Evolutionary conservation across 331 rosid genomes (phyloP), one percentile per base, ranked within the genome.

Genomic region (Rhamnella rubrinervis): DNA sequence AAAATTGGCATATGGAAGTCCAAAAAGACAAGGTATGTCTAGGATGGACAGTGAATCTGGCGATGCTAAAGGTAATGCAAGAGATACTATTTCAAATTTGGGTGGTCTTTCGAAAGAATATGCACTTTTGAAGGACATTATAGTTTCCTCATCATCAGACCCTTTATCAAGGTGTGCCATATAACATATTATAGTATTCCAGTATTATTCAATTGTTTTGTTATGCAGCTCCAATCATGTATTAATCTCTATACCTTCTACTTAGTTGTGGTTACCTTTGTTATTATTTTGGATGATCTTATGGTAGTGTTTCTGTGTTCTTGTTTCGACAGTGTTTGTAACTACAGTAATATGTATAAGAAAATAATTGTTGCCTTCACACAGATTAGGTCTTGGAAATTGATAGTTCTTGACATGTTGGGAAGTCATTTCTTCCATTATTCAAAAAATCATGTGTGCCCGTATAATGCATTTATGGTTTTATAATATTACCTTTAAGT

Each of bases 31-130:
- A 49, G 80, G 65, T 67, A 73, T 75, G 26, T 74, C 87, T 16
- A 66, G 63, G 25, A 59, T 78, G 66, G 76, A 81, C 59, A 74
- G 61, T 57, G 71, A 74, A 70, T 50, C 26, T 65, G 74, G 41
- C 71, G 86, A 70, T 71, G 61, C 64, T 56, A 78, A 60, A 66
- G 79, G 80, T 72, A 67, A 75, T 63, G 65, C 62, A 23, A 61
- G 19, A 8, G 64, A 60, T 58, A 69, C 62, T 59, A 55, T 64
- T 70, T 68, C 80, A 63, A 85, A 82, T 79, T 78, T 93, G 80
- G 97, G 96, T 53, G 97, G 95, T 72, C 89, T 93, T 71, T 90
- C 89, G 11, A 83, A 85, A 81, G 98, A 93, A 75, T 89, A 82
- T 73, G 75, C 82, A 61, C 75, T 76, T 74, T 76, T 93, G 70